phyloP scores from a whole-genome alignment of 306 rosid genomes.

The Abrus pulchellus region DNA sequence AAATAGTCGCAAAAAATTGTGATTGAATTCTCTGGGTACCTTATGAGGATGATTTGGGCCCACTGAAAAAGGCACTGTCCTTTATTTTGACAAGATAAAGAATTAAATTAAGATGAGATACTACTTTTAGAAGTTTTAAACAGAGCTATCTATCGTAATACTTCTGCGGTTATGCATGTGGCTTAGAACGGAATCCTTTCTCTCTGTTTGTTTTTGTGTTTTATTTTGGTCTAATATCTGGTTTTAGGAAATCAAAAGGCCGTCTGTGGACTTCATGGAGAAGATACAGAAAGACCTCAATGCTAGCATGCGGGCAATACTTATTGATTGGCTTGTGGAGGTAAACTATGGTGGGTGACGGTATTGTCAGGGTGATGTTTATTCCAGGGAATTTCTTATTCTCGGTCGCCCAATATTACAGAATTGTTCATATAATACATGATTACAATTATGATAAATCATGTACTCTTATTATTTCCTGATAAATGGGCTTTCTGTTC shows the following conservation, averaged over 20 bases:
- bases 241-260: slow-evolving; percentile 74
- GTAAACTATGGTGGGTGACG: slow-evolving; percentile 58
- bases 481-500: not conserved
- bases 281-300: slow-evolving; percentile 79
- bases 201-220: not conserved
- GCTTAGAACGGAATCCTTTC: not conserved
- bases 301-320: slow-evolving; percentile 81
- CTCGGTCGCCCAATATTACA: not conserved
- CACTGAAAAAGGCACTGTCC: not conserved
- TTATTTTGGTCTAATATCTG: slow-evolving; percentile 36
- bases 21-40: not conserved
- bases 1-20: slow-evolving; percentile 34
- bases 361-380: slow-evolving; percentile 37
- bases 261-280: slow-evolving; percentile 79
- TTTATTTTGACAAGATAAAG: slow-evolving; percentile 25
- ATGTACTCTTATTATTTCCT: slow-evolving; percentile 5
- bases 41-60: slow-evolving; percentile 11
- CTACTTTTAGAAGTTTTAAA: slow-evolving; percentile 23
- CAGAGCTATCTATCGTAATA: not conserved
- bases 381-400: slow-evolving; percentile 33
- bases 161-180: not conserved
- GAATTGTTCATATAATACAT: not conserved
- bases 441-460: not conserved
- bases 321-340: slow-evolving; percentile 93
- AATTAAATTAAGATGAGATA: not conserved